Evolutionary conservation across 1,139 yeast genomes (phyloP), one percentile per base, ranked within the genome.

Genomic region (Debaryomycetaceae sp.): DNA sequence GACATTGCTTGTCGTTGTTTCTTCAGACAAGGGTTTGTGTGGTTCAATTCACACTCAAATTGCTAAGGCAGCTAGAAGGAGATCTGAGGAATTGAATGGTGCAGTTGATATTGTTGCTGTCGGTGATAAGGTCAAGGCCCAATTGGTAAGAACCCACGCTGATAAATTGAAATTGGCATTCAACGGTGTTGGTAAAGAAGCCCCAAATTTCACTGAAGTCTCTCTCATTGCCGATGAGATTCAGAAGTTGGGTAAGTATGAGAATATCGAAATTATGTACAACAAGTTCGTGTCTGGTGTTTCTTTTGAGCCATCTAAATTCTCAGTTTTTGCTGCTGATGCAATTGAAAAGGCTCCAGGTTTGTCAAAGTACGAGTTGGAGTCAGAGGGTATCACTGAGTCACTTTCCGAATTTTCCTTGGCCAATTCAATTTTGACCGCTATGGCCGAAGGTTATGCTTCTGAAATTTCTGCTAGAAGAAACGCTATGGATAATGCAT

Each of bases 401-500:
- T 83, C 87, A 53, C 69, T 88, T 58, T 69, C 95, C 54, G 96
- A 91, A 75, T 89, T 87, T 75, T 80, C 95, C 41, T 80, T 93
- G 59, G 93, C 98, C 57, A 91, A 89, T 81, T 82, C 89, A 62
- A 80, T 93, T 62, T 82, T 86, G 71, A 75, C 95, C 65, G 97
- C 97, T 55, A 81, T 91, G 81, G 93, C 97, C 57, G 97, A 93
- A 70, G 98, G 97, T 71, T 91, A 93, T 72, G 98, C 99, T 54
- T 88, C 98, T 48, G 99, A 93, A 80, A 80, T 91, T 60, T 87
- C 96, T 57, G 97, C 99, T 52, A 90, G 99, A 84, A 91, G 99
- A 84, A 91, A 90, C 70, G 99, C 99, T 62, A 93, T 93, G 99
- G 99, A 93, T 75, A 93, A 91, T 68, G 99, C 99, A 54, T 90